Base-by-base conservation (phyloP, 2,329 filamentous ascomycete genomes). In the Trichoderma endophyticum region DNA sequence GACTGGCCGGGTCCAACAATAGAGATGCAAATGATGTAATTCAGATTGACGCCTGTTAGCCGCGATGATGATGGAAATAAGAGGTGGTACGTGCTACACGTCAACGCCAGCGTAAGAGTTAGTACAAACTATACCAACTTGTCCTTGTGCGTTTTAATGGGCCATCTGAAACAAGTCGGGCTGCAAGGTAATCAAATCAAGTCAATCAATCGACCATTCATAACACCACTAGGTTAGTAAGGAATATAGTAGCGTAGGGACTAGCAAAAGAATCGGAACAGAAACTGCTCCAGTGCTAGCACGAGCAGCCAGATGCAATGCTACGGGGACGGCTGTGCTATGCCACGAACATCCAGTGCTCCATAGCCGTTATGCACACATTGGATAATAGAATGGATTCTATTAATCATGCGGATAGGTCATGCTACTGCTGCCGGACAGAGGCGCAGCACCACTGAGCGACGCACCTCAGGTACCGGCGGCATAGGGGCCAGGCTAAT, bases 11-110 rank as follows among this genome's bases (percentile, higher is more conserved):
- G 15, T 39, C 70, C 63, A 67, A 71, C 70, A 71, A 71, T 71
- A 71, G 63, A 43, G 60, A 70, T 64, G 48, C 21, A 28, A 61
- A 64, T 71, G 61, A 66, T 71, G 70, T 71, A 71, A 71, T 66
- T 71, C 62, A 66, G 63, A 61, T 43, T 66, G 70, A 66, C 68
- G 56, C 66, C 5, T 21, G 68, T 70, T 70, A 70, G 68, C 68
- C 68, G 68, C 68, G 60, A 70, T 48, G 60, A 64, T 30, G 18
- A 39, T 63, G 48, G 68, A 64, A 70, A 64, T 63, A 70, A 70
- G 60, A 70, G 68, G 59, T 63, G 68, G 59, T 57, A 70, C 68
- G 60, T 70, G 60, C 66, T 61, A 70, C 57, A 51, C 61, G 66
- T 36, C 48, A 64, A 34, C 56, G 65, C 66, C 66, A 54, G 66